Percentiles rank a stretch among this genome's conserved stretches.
Conservation (phyloP, 2,329 filamentous ascomycete species). For the Penicillium sp. region DNA sequence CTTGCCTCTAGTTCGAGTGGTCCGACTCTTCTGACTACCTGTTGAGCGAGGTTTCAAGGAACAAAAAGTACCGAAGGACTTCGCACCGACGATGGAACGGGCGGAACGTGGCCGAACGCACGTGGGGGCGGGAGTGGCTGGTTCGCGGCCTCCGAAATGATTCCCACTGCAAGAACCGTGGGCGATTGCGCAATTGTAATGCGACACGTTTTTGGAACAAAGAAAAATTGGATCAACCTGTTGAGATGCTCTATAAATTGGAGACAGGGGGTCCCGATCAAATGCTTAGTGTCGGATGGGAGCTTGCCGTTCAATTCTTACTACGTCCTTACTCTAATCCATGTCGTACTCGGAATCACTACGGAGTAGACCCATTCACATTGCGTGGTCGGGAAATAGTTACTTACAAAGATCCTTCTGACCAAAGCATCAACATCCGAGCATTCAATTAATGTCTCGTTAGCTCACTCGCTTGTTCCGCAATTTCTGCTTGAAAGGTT, state of each 20-base stretch:
- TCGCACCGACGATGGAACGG: constrained; percentile 21
- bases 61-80: constrained; percentile 16
- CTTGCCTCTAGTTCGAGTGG: not conserved
- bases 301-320: not conserved
- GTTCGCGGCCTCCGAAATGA: not conserved
- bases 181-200: not conserved
- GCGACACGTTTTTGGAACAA: not conserved
- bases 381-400: too few species aligned
- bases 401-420: too few species aligned
- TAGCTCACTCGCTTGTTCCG: too few species aligned
- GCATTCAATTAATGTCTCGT: too few species aligned
- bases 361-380: too few species aligned
- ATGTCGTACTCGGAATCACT: too few species aligned
- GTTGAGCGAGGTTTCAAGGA: not conserved
- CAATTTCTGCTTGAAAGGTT: too few species aligned
- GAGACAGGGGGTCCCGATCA: not conserved
- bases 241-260: not conserved
- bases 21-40: not conserved
- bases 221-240: not conserved
- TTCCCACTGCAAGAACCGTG: not conserved
- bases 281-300: not conserved
- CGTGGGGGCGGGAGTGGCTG: constrained; percentile 16
- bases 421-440: too few species aligned
- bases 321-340: not conserved
- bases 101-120: constrained; percentile 8